Base-by-base conservation (phyloP, 352 stramenopile species). In the Hyaloperonospora brassicae region DNA sequence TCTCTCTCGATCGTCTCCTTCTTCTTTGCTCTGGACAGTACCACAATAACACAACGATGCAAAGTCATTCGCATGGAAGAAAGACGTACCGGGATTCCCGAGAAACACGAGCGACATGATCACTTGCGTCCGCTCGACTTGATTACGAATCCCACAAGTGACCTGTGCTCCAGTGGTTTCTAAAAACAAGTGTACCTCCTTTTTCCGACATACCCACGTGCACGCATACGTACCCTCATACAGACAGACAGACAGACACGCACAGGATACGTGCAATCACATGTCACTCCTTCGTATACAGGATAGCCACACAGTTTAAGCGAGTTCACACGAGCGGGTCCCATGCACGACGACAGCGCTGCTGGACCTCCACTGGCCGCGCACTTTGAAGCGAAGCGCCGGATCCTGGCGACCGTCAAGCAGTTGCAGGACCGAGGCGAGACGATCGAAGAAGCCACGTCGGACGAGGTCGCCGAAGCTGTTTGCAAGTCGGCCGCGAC, bases 61-160 rank as follows among this genome's bases (percentile, higher is more conserved):
- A 14, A 23, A 41, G 13, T 35, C 5, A n/a, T 49, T 0, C 8
- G 40, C 14, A 27, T 48, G 12, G 45, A 58, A 25, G 24, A 36
- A 27, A 9, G 4, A 56, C 68, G 64, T 56, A 87, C 79, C 76
- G 22, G 76, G 68, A 55, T 87, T 89, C 24, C 79, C 79, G 22
- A 89, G 74, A 50, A 87, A 86, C 38, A 89, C 76, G 34, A 89
- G 70, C 72, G 76, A 66, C 62, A 83, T 67, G 44, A 50, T 58
- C 7, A 24, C 17, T 8, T 17, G 17, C 17, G 17, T 17, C 17
- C 17, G 17, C 35, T 55, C 36, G 30, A 11, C 17, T 64, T 65
- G 70, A 50, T 68, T 47, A 44, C 47, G 42, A 48, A 14, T 22
- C 17, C 27, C 11, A 31, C 6, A 17, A n/a, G 21, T 17, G 17